These are phyloP conservation scores for Wallacemonas sp. DNA, from an alignment of 208 protist species.

Conservation along the genomic window DNA sequence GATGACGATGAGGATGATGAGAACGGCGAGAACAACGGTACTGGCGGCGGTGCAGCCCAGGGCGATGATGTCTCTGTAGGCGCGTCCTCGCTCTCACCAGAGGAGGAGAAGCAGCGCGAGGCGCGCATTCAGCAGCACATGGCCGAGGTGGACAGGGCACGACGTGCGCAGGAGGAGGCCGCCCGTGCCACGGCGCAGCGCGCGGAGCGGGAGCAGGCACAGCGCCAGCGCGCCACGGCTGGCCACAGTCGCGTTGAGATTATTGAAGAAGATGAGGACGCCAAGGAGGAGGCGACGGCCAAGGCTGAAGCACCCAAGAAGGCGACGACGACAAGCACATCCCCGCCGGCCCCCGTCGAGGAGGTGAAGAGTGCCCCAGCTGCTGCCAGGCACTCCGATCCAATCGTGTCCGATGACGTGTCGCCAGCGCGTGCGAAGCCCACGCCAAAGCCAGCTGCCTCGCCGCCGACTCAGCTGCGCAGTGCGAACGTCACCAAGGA, in stretches of 20 bases:
- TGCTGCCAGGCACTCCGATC: background rate
- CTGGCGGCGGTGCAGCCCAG: too few relatives aligned
- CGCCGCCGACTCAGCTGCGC: background rate
- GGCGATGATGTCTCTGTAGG: background rate
- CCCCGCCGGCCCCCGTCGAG: background rate
- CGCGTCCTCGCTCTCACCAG: conserved; percentile 7
- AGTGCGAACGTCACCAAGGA: conserved; percentile 39
- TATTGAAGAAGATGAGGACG: conserved; percentile 59
- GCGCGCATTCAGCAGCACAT: conserved; percentile 41
- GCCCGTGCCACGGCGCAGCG: conserved; percentile 29
- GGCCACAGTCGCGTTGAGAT: conserved; percentile 63
- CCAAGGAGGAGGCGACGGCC: background rate
- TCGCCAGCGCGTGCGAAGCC: conserved; percentile 5
- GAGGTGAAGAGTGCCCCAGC: background rate
- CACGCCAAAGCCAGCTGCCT: conserved; percentile 10
- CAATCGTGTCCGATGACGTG: background rate
- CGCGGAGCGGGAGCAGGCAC: conserved; percentile 30
- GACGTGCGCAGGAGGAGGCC: conserved; percentile 31
- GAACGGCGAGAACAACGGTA: too few relatives aligned
- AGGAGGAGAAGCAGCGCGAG: conserved; percentile 29
- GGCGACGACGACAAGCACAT: background rate
- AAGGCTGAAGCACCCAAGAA: background rate
- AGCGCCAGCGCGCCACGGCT: conserved; percentile 27
- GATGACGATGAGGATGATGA: conserved; percentile 57
- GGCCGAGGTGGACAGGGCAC: conserved; percentile 39